Percentiles rank a stretch among this genome's conserved stretches.
Evolutionary conservation across 495 filamentous ascomycete genomes (phyloP).

Genomic region (Penicillium antarcticum): DNA sequence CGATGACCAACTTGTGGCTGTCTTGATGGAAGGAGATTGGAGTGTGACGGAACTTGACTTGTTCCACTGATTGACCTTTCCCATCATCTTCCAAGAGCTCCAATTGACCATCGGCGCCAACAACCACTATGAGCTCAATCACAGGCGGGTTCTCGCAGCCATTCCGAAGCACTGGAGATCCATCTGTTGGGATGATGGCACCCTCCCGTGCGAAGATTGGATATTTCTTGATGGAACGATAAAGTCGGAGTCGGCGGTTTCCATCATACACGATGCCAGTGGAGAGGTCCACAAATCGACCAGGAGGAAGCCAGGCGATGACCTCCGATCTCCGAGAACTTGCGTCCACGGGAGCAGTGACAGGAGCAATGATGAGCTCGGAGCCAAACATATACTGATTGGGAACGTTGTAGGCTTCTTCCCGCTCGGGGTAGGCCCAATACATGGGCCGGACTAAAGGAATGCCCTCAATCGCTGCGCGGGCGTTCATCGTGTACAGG

Average conservation of each 20-base stretch:
- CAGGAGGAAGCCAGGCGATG: conserved; percentile 49
- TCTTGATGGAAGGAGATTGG: conserved; percentile 13
- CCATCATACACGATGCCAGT: conserved; percentile 51
- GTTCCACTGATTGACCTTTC: background rate
- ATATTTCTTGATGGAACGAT: conserved; percentile 38
- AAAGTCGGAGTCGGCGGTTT: conserved; percentile 41
- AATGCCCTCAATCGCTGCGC: conserved; percentile 34
- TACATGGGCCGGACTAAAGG: conserved; percentile 58
- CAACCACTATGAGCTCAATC: conserved; percentile 48
- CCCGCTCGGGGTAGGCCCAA: conserved; percentile 47
- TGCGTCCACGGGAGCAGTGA: conserved; percentile 41
- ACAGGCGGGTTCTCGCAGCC: conserved; percentile 35
- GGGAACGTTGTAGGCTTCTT: conserved; percentile 46
- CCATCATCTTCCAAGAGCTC: conserved; percentile 12
- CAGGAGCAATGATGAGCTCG: conserved; percentile 50
- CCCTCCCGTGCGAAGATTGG: conserved; percentile 54
- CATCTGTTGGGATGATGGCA: conserved; percentile 51
- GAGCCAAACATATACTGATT: conserved; percentile 56
- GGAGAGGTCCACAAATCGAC: conserved; percentile 50
- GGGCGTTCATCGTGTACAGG: conserved; percentile 54
- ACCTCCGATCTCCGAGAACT: conserved; percentile 35
- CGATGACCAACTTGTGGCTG: conserved; percentile 10
- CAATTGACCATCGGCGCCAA: conserved; percentile 45
- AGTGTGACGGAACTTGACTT: conserved; percentile 11
- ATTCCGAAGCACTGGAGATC: conserved; percentile 29